Base-by-base conservation (phyloP, 2,329 filamentous ascomycete species). In the Escovopsis sp. region DNA sequence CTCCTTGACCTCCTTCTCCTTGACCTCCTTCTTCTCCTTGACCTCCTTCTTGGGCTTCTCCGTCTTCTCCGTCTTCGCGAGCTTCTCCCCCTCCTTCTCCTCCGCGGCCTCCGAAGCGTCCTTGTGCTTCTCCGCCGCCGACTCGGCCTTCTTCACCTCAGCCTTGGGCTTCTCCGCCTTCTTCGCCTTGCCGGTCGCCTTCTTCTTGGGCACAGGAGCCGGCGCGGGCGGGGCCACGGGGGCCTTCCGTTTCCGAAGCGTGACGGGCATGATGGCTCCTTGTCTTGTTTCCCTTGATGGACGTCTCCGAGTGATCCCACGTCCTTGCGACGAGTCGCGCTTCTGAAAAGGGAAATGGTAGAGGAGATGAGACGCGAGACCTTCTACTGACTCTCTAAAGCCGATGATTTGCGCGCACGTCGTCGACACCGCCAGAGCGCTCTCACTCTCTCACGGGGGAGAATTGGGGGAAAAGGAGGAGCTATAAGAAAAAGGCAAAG, bases 161-260 rank as follows among this genome's bases (percentile, higher is more conserved):
- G 30, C 44, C 46, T 50, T 45, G 37, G 47, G 15, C 26, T 55
- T 51, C 18, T 37, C 15, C 6, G 45, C 38, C 49, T 51, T 45
- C 45, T 53, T 52, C 35, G 53, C 51, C 47, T 62, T 65, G 43
- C 53, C 48, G 32, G 57, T 56, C 23, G 52, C 56, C 55, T 68
- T 66, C 61, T 72, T 73, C 49, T 61, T 63, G 37, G 54, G 49
- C 33, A 60, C 60, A 19, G 68, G 62, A 12, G 68, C 63, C 48
- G 68, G 63, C 47, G 67, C 62, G 41, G 64, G 60, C 26, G 64
- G 60, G 45, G 66, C 60, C 53, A 63, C 65, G 42, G 67, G 67
- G 50, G 72, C 71, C 61, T 77, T 77, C 65, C 75, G 73, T 64
- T 78, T 77, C 61, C 75, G 69, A 36, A 78, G 65, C 54, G 70